A percentile compares a stretch with the other conserved stretches of the same genome.
phyloP scores from a whole-genome alignment of 371 early-diverging fungal genomes.

The Syncephalis plumigaleata region DNA sequence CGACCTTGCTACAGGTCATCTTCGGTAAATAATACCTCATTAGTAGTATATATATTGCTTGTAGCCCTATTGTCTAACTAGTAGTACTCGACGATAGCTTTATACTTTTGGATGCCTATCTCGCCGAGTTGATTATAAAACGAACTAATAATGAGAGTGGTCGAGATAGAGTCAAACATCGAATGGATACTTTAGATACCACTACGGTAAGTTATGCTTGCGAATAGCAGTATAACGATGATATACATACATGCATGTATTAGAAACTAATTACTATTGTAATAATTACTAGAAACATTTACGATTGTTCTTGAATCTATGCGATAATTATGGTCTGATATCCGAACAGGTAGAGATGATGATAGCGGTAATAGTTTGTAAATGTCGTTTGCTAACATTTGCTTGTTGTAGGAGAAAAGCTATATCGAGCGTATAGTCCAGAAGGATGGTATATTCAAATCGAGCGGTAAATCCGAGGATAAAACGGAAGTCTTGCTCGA shows the following conservation, averaged over 20 bases:
- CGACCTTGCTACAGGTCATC: slow-evolving; percentile 67
- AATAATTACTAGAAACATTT: slow-evolving; percentile 1
- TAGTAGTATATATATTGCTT: background rate
- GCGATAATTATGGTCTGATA: slow-evolving; percentile 9
- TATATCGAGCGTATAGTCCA: background rate
- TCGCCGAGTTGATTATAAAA: slow-evolving; percentile 49
- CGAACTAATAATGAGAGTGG: slow-evolving; percentile 16
- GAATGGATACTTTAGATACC: slow-evolving; percentile 19
- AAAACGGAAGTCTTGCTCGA: slow-evolving; percentile 9
- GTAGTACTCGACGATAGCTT: slow-evolving; percentile 20
- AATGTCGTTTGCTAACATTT: slow-evolving; percentile 1
- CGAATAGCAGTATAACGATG: background rate
- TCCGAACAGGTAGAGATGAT: slow-evolving; percentile 4
- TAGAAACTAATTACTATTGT: background rate
- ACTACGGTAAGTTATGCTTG: slow-evolving; percentile 33
- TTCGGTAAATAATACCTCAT: slow-evolving; percentile 27
- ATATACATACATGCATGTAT: background rate
- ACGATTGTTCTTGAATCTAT: slow-evolving; percentile 2
- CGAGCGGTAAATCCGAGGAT: slow-evolving; percentile 11
- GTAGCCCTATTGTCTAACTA: background rate
- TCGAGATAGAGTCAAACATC: too few species aligned
- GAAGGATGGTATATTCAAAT: slow-evolving; percentile 7
- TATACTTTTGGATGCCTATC: slow-evolving; percentile 53
- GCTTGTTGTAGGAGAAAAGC: background rate
- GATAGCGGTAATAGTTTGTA: slow-evolving; percentile 10